These are phyloP conservation scores for Penicillium flavigenum DNA, from an alignment of 495 filamentous ascomycete species.

Conservation along the genomic window DNA sequence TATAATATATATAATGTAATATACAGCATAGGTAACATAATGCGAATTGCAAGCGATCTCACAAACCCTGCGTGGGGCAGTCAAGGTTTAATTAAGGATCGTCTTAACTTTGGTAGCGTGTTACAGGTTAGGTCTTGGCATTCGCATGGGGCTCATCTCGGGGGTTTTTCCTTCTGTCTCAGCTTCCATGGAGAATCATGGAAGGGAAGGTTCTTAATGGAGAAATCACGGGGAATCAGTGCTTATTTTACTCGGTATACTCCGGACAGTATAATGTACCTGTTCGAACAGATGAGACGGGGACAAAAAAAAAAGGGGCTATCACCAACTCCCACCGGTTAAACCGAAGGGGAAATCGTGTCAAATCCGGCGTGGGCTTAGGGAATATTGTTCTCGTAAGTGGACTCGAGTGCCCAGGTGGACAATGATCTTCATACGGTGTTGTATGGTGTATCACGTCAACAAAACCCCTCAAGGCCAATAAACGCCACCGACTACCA, in stretches of 20 bases:
- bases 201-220: constrained; percentile 1
- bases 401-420: neutral
- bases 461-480: constrained; percentile 14
- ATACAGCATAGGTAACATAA: neutral
- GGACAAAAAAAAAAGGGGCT: constrained; percentile 11
- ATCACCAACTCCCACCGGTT: constrained; percentile 4
- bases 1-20: neutral
- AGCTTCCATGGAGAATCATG: neutral
- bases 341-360: constrained; percentile 12
- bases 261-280: neutral
- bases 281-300: neutral
- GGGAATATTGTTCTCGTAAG: neutral
- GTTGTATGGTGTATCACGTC: constrained; percentile 8
- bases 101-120: constrained; percentile 37
- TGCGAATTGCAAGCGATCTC: constrained; percentile 20
- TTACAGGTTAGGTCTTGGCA: constrained; percentile 37
- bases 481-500: constrained; percentile 12
- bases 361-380: constrained; percentile 17
- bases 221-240: constrained; percentile 3
- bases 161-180: constrained; percentile 26
- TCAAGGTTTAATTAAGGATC: constrained; percentile 51
- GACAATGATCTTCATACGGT: constrained; percentile 12
- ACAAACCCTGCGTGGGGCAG: constrained; percentile 33
- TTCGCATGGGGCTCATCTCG: constrained; percentile 25
- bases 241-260: neutral